Evolutionary conservation across 192 early-diverging fungal genomes (phyloP), one percentile per base, ranked within the genome.

Genomic region (Rhizophagus prolifer): DNA sequence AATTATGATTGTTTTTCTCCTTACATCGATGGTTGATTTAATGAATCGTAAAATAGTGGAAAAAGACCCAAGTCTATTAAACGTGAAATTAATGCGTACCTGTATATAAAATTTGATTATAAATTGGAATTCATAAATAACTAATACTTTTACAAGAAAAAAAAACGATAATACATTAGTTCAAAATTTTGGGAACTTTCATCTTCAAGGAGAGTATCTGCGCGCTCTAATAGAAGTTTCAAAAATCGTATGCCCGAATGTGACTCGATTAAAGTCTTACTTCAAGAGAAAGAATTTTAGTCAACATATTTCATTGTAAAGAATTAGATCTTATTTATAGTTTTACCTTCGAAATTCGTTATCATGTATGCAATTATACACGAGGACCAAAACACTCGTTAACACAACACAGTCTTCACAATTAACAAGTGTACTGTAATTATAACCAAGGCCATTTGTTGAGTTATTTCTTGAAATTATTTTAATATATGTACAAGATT

Each of bases 181-280:
- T 75, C 74, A 75, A 75, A 75, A 31, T 58, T 41, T 72, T 72
- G 41, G 13, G 41, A 58, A 13, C n/a, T 58, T 59, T 75, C 62
- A 47, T 75, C 62, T 65, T 62, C 74, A 19, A 62, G 38, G 16
- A 46, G 38, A 14, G 21, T 9, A 19, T 64, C 74, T 0, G 74
- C 61, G 25, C 38, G 21, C 23, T 65, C 25, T 46, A 75, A 75
- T 46, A 75, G 28, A 28, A 28, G n/a, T 75, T 65, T 46, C 50
- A 75, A 47, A 47, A 75, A 16, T 25, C 46, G 61, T 12, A 26
- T 47, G 5, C 74, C 74, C 25, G 58, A 23, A 8, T 14, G 23
- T 13, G 74, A 75, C n/a, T 41, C 36, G n/a, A 75, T 23, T 63
- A 75, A 66, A 36, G 31, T 10, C 64, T 34, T 66, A 8, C 64